Base-by-base conservation (phyloP, 2,329 filamentous ascomycete species). In the Clonostachys byssicola region DNA sequence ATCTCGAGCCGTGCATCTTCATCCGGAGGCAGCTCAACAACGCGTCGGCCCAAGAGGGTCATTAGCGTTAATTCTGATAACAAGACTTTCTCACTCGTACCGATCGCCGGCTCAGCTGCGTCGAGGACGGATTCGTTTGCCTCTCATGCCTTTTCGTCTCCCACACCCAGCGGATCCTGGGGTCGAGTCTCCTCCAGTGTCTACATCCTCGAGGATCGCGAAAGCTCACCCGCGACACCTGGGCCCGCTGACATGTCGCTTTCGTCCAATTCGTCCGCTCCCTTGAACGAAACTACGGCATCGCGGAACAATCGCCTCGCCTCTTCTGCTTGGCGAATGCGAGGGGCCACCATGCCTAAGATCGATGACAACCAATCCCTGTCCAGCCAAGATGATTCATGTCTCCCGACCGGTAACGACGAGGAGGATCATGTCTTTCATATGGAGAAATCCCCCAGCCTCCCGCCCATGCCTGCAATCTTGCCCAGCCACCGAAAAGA, bases 81-180 rank as follows among this genome's bases (percentile, higher is more conserved):
- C 61, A 80, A 80, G 62, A 83, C 79, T 5, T 83, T 83, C 54
- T 79, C 77, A 14, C 61, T 82, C 47, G 51, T 72, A 51, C 62
- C 61, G 59, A 56, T 73, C 12, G 49, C 50, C 16, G 47, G 48
- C n/a, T 48, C 50, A 35, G 57, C 59, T 12, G 48, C 53, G 12
- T 61, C 59, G 10, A n/a, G 40, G 17, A 6, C 59, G 13, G 52
- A 60, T n/a, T 65, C 63, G 16, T 51, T 60, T 16, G 59, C 60
- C 52, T 75, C 76, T 10, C 63, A 69, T 34, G 66, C 63, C 14
- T 59, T 71, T 42, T 77, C 73, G 36, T 67, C 69, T 39, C 71
- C 75, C 16, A 70, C 71, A 17, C 67, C 73, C 42, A 73, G 54
- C 45, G 62, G 69, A 58, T 77, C 77, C 51, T 75, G 75, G 62